phyloP scores from a whole-genome alignment of 2,329 filamentous ascomycete genomes.

The Pseudocercospora eumusae region DNA sequence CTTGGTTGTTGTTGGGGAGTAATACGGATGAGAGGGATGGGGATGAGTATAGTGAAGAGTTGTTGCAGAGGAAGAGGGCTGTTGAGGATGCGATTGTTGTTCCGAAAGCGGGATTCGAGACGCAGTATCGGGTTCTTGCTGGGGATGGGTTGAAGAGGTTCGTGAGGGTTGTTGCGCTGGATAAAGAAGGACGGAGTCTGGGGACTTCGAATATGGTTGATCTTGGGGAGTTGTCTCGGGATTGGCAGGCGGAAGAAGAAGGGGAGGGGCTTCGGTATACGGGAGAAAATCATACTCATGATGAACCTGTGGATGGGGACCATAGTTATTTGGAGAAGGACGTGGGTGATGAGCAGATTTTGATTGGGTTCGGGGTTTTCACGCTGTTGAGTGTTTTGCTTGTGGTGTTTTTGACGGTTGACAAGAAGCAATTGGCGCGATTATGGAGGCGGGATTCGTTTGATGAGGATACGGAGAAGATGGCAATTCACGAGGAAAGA shows the following conservation, averaged over 20 bases:
- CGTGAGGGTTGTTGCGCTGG: conserved; percentile 31
- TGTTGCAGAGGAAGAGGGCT: conserved; percentile 11
- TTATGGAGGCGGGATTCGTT: background rate
- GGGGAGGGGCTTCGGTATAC: background rate
- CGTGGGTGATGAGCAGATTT: conserved; percentile 16
- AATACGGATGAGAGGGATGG: conserved; percentile 14
- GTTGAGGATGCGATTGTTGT: conserved; percentile 19
- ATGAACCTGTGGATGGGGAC: background rate
- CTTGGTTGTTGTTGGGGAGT: conserved; percentile 50
- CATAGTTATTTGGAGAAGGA: conserved; percentile 8
- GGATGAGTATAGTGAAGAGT: background rate
- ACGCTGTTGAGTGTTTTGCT: conserved; percentile 19
- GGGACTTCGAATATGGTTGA: conserved; percentile 23
- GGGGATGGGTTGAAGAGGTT: conserved; percentile 20
- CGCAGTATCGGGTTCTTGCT: conserved; percentile 12
- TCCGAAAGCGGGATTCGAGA: conserved; percentile 27
- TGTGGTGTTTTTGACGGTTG: conserved; percentile 10
- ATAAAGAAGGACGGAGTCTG: conserved; percentile 22
- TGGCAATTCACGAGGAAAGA: background rate
- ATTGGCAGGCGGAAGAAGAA: conserved; percentile 2
- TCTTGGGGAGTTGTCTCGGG: conserved; percentile 16
- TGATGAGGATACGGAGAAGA: conserved; percentile 5
- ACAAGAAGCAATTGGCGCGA: conserved; percentile 4
- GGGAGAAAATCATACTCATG: conserved; percentile 11
- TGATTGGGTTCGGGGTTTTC: conserved; percentile 20